Base-by-base conservation (phyloP, 345 rosid species). In the Schrenkiella parvula region DNA sequence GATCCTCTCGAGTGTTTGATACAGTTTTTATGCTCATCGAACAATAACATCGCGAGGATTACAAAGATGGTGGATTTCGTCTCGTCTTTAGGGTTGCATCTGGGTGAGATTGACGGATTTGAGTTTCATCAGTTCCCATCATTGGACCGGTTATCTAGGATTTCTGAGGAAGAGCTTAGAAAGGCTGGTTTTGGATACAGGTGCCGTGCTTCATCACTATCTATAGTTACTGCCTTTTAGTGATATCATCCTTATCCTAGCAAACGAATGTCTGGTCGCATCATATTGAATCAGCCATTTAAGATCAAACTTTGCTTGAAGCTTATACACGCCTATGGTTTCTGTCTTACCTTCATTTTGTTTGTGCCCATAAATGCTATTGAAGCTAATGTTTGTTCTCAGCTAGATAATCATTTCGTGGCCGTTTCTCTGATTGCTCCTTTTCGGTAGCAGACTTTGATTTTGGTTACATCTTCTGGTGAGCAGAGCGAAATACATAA, bases 141-240 rank as follows among this genome's bases (percentile, higher is more conserved):
- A 12, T 68, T 91, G 85, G 89, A 91, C 18, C 71, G 77, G 34
- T 82, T 91, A 43, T 80, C 90, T 29, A 41, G 18, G 74, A 85
- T 93, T 32, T 82, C 97, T 1, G 97, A 93, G 78, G 53, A 60
- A 38, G 89, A 89, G 81, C 79, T 90, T 59, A 71, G 97, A 66
- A 81, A 80, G 8, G 87, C 93, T 73, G 98, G 98, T 59, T 93
- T 93, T 73, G 96, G 97, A 58, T 93, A 90, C 81, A 90, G 98
- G 97, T 87, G 54, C 29, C 48, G 97, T 87, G 54, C 29, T 56
- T 69, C 57, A n/a, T 68, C 39, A 67, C 54, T 66, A 6, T 74
- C 72, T 46, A 5, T 11, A n/a, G 35, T 51, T 18, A 18, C 37
- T 64, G 8, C 21, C 31, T 55, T 41, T 52, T 22, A 13, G 0